Percentiles rank a stretch among this genome's conserved stretches.
Conservation (phyloP, 352 stramenopile genomes). For the Thalassiosira ordinaria region DNA sequence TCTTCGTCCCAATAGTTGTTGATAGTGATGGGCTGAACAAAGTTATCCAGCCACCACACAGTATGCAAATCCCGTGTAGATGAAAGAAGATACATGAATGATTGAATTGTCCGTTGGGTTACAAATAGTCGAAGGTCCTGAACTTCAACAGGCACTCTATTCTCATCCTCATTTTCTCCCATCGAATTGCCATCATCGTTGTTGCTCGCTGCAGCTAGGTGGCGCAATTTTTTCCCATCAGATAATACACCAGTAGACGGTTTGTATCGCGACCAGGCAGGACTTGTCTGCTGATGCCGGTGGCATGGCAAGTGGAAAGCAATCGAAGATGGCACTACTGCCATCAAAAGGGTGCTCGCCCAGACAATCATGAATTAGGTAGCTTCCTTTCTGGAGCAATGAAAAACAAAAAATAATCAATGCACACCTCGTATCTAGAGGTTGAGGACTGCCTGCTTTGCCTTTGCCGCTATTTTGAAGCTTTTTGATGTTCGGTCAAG, state of each 20-base stretch:
- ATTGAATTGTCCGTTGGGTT: constrained; percentile 75
- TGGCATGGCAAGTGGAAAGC: constrained; percentile 9
- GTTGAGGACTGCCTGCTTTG: no score
- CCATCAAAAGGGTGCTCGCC: constrained; percentile 1
- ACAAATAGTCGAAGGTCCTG: constrained; percentile 69
- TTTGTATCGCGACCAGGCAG: neutral
- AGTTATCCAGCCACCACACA: constrained; percentile 72
- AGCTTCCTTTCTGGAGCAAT: no score
- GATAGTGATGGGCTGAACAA: constrained; percentile 63
- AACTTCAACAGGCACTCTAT: neutral
- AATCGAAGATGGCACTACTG: constrained; percentile 1
- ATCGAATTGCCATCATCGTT: constrained; percentile 3
- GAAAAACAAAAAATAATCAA: no score
- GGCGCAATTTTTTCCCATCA: neutral
- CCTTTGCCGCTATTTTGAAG: no score
- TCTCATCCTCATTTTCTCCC: neutral
- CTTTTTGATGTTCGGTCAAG: no score
- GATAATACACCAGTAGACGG: neutral
- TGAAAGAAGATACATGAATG: constrained; percentile 73
- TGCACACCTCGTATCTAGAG: no score
- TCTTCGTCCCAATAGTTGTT: constrained; percentile 51
- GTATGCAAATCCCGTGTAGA: constrained; percentile 70
- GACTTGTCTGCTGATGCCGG: constrained; percentile 5
- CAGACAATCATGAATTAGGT: constrained; percentile 4
- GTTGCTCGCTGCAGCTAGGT: neutral